Base-by-base conservation (phyloP, 2,329 filamentous ascomycete genomes). In the Clonostachys byssicola region DNA sequence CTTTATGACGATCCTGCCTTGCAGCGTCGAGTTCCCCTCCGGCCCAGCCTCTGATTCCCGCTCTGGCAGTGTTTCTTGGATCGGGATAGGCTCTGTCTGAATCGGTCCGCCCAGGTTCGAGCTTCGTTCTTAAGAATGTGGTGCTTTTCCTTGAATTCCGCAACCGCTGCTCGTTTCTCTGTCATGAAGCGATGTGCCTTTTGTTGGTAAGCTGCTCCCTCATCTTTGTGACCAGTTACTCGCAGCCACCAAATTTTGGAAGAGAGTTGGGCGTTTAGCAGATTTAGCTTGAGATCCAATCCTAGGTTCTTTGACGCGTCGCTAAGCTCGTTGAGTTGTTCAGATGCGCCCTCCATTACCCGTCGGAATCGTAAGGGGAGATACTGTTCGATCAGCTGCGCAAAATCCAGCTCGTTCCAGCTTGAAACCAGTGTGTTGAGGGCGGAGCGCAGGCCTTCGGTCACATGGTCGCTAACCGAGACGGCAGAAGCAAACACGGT, bases 191-290 rank as follows among this genome's bases (percentile, higher is more conserved):
- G 51, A 44, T 66, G 66, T 10, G 78, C 80, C 52, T 77, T 78
- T 45, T 58, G 61, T 47, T 68, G 54, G 51, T 81, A 81, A 3
- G 63, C 64, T 4, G 65, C 58, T 45, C 73, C 65, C 53, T 79
- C 74, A 14, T 72, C 66, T 4, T 56, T 60, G 54, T 72, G 75
- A 17, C 77, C 76, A 44, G 71, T 75, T 34, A 80, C 44, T 58
- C 72, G 75, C 44, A 84, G 63, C 78, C 78, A 83, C 64, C 74
- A 70, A 34, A 82, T 66, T 59, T 74, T 80, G 13, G 80, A 80
- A 40, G 66, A 66, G 23, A 85, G 66, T 56, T 81, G 80, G 13
- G 80, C 76, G 38, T 70, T 70, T 30, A 82, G 62, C 10, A 83
- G 52, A 1, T 65, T 62, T 6, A 80, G 59, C 23, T 72, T 62